Evolutionary conservation across 2,329 filamentous ascomycete genomes (phyloP), one percentile per base, ranked within the genome.

Genomic region (Colletotrichum nymphaeae): DNA sequence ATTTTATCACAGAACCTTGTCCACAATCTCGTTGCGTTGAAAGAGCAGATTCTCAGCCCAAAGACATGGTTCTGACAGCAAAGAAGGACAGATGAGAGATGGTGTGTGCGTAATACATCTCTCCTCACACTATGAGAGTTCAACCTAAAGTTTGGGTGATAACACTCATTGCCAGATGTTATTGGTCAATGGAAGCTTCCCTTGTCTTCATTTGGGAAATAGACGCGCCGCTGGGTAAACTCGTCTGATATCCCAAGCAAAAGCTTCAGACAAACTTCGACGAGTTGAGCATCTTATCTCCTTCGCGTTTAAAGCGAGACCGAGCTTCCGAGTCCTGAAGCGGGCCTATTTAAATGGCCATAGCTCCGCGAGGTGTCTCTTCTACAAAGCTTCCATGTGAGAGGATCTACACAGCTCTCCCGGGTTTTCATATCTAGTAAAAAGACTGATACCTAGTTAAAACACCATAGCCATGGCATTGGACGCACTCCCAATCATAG

Each of bases 401-500:
- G 14, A 42, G 16, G 16, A 16, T 7, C 14, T 42, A 42, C 2
- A 5, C 14, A 6, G 12, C 14, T 42, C 5, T 42, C 14, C 7
- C 37, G 14, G 16, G 37, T 7, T 16, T 42, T 19, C 37, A 7
- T 6, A 5, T 16, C 37, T 1, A 16, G 37, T 3, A 16, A 16
- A 8, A 32, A 32, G 0, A 4, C 30, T 9, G 30, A 32, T 32
- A 16, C 14, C 5, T 19, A 42, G 2, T 16, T 3, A 2, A 16
- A 42, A 8, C 32, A 7, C 9, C 5, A 19, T 5, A 37, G 42
- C 0, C 22, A 69, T 69, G 65, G 24, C 69, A 7, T 37, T 53
- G 26, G 53, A 59, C n/a, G 28, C 52, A 3, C 59, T 72, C 24
- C 57, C 69, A 6, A 9, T 63, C 3, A 24, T 69, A 7, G 65